These are phyloP conservation scores for Fusarium paranaense DNA, from an alignment of 2,329 filamentous ascomycete genomes.

Conservation along the genomic window DNA sequence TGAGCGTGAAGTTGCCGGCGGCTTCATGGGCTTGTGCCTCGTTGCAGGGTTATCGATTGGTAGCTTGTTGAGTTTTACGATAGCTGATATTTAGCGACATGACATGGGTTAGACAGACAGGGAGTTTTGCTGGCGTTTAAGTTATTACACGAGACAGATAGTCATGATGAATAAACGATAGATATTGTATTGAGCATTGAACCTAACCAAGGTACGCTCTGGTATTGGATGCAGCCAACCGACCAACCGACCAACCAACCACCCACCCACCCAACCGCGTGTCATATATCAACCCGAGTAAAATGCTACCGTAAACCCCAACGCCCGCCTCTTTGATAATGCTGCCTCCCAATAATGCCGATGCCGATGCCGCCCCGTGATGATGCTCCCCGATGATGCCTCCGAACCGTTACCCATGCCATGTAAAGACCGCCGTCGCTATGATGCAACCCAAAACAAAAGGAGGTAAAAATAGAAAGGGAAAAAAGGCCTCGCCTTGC, in stretches of 20 bases:
- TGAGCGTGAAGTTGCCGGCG: conserved; percentile 89
- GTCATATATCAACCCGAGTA: conserved; percentile 28
- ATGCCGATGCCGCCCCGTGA: conserved; percentile 3
- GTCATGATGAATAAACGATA: conserved; percentile 22
- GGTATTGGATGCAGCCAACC: conserved; percentile 30
- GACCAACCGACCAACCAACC: conserved; percentile 21
- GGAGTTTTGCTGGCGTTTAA: conserved; percentile 17
- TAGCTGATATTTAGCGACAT: conserved; percentile 60
- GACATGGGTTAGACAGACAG: conserved; percentile 13
- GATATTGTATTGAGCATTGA: conserved; percentile 20
- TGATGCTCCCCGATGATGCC: conserved; percentile 25
- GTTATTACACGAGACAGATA: conserved; percentile 1
- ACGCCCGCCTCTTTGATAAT: conserved; percentile 32
- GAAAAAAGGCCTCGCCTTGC: conserved; percentile 1
- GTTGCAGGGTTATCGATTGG: conserved; percentile 85
- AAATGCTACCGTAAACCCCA: conserved; percentile 31
- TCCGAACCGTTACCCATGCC: conserved; percentile 16
- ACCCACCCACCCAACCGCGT: conserved; percentile 13
- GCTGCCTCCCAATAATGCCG: conserved; percentile 36
- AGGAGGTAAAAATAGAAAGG: conserved; percentile 33
- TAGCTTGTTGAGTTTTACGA: conserved; percentile 89
- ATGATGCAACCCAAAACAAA: conserved; percentile 37
- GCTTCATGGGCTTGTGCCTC: conserved; percentile 94
- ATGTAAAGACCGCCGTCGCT: conserved; percentile 33
- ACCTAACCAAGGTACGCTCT: conserved; percentile 1